phyloP scores from a whole-genome alignment of 352 stramenopile species.

The Pythium sukuiense region DNA sequence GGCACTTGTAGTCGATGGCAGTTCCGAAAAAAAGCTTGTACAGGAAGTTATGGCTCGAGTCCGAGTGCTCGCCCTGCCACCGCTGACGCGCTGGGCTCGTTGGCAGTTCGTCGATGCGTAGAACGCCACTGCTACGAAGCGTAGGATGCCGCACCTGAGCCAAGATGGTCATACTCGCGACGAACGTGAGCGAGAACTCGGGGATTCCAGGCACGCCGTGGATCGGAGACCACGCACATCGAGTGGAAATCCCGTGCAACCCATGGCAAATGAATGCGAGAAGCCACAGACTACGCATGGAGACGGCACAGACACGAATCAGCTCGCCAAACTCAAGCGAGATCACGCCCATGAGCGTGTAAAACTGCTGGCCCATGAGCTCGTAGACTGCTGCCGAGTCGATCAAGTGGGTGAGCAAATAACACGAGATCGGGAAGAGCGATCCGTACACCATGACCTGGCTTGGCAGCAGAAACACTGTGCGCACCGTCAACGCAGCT shows the following conservation, averaged over 20 bases:
- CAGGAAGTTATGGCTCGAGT: not conserved
- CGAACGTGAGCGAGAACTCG: constrained; percentile 36
- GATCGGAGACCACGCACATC: constrained; percentile 4
- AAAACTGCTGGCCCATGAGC: constrained; percentile 25
- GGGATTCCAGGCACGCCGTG: constrained; percentile 9
- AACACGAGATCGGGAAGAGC: constrained; percentile 34
- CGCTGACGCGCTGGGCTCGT: not conserved
- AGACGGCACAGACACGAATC: constrained; percentile 26
- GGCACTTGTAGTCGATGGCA: not conserved
- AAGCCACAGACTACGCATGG: constrained; percentile 37
- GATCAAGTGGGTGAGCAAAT: constrained; percentile 32
- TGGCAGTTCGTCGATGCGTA: not conserved
- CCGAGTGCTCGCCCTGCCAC: not conserved
- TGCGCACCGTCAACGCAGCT: constrained; percentile 9
- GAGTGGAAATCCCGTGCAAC: constrained; percentile 7
- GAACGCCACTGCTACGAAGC: not conserved
- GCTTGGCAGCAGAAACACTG: constrained; percentile 32
- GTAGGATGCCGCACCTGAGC: constrained; percentile 19
- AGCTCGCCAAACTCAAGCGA: constrained; percentile 16
- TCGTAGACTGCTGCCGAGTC: constrained; percentile 31
- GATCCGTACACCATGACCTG: constrained; percentile 39
- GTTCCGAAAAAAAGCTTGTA: constrained; percentile 2
- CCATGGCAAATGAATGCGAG: constrained; percentile 22
- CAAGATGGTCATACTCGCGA: constrained; percentile 33
- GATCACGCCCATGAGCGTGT: constrained; percentile 20